These are phyloP conservation scores for Aspergillus felis DNA, from an alignment of 2,329 filamentous ascomycete species.

Conservation along the genomic window DNA sequence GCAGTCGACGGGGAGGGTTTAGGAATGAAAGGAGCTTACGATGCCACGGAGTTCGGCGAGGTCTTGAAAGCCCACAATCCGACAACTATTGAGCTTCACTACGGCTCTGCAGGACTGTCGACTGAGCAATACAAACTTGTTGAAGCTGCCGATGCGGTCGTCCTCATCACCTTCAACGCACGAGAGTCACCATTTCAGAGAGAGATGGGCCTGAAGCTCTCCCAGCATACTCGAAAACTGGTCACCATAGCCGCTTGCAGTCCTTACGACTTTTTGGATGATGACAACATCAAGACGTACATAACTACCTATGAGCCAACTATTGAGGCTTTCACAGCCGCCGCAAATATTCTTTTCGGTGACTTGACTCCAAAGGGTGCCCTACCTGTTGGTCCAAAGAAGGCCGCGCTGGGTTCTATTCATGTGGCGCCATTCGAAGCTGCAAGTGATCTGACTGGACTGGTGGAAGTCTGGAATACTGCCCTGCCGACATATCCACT, in stretches of 20 bases:
- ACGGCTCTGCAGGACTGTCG: conserved; percentile 28
- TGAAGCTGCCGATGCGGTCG: conserved; percentile 35
- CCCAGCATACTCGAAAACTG: conserved; percentile 25
- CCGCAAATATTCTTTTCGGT: conserved; percentile 40
- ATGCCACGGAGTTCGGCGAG: conserved; percentile 30
- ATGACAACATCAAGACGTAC: conserved; percentile 36
- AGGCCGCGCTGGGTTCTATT: conserved; percentile 10
- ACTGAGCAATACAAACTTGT: conserved; percentile 29
- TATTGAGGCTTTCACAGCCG: conserved; percentile 39
- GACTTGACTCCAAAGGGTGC: conserved; percentile 22
- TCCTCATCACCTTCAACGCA: conserved; percentile 41
- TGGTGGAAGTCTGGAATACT: conserved; percentile 32
- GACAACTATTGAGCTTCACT: conserved; percentile 30
- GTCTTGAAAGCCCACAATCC: conserved; percentile 26
- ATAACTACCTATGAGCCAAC: conserved; percentile 45
- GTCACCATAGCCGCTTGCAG: conserved; percentile 41
- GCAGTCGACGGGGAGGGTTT: conserved; percentile 39
- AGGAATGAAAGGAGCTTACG: conserved; percentile 28
- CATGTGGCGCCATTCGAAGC: conserved; percentile 16
- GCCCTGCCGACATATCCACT: conserved; percentile 37
- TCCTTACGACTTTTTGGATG: conserved; percentile 44
- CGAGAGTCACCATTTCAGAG: conserved; percentile 36
- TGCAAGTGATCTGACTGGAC: conserved; percentile 23
- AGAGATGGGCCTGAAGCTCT: conserved; percentile 30
- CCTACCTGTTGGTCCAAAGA: conserved; percentile 32